Evolutionary conservation across 1,284 basidiomycete species (phyloP).

Genomic region (Puccinia novopanici): DNA sequence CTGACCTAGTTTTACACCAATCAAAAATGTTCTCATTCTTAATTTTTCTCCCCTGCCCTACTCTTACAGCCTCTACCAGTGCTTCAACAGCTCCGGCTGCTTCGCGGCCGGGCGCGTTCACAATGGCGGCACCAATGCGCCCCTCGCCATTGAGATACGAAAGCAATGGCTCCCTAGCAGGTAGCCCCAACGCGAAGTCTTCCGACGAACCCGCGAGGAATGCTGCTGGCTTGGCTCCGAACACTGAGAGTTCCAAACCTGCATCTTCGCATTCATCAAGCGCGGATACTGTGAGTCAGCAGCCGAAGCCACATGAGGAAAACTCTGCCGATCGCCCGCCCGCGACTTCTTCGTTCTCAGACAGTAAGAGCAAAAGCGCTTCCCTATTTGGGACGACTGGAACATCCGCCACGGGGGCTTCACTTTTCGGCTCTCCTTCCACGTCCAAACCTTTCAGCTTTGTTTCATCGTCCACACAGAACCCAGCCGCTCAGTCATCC

Average conservation of each 20-base stretch:
- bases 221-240: conserved; percentile 1
- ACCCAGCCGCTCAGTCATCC: not conserved
- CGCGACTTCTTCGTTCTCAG: not conserved
- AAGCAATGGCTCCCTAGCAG: not conserved
- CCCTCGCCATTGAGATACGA: conserved; percentile 39
- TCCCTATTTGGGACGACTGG: not conserved
- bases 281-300: not conserved
- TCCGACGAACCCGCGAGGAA: not conserved
- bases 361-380: not conserved
- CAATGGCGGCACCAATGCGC: conserved; percentile 14
- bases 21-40: not conserved
- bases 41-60: not conserved
- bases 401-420: not conserved
- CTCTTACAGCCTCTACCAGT: not conserved
- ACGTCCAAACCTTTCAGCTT: no score
- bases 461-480: not conserved
- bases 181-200: not conserved
- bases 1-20: not conserved
- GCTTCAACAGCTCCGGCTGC: not conserved
- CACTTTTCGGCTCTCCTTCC: conserved; percentile 1
- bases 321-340: not conserved
- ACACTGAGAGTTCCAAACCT: conserved; percentile 3
- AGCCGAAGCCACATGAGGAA: not conserved
- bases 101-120: conserved; percentile 22
- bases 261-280: not conserved